Conservation (phyloP, 306 rosid species). For the Alnus glutinosa region DNA sequence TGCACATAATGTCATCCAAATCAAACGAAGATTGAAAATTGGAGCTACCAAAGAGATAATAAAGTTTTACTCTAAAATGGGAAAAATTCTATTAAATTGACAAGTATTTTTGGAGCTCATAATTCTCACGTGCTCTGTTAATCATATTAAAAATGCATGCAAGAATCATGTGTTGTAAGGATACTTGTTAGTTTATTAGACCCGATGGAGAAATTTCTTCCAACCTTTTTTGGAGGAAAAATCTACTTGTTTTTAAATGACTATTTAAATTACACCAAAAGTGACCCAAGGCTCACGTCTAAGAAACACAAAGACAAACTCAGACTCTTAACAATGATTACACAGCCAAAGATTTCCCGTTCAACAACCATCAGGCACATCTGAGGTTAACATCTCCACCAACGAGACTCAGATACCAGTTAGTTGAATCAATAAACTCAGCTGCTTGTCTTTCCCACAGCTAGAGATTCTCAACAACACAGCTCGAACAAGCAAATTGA, state of each 20-base stretch:
- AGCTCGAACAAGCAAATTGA: not conserved
- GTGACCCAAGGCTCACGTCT: not conserved
- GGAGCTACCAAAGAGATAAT: no score
- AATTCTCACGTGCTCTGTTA: no score
- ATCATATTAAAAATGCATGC: no score
- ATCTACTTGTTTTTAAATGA: not conserved
- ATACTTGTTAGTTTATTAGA: no score
- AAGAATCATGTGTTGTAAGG: no score
- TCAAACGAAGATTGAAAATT: no score
- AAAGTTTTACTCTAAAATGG: no score
- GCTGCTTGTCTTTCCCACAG: conserved; percentile 13
- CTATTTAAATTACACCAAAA: not conserved
- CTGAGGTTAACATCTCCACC: not conserved
- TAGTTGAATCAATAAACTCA: not conserved
- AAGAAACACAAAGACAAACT: not conserved
- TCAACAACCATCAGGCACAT: not conserved
- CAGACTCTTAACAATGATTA: not conserved
- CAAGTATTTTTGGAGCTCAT: no score
- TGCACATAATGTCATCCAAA: no score
- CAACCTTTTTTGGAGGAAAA: no score
- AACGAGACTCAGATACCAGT: not conserved
- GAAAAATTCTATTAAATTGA: no score
- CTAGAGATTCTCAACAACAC: not conserved
- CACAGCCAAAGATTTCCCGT: not conserved
- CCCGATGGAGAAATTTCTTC: no score